Evolutionary conservation across 2,329 filamentous ascomycete genomes (phyloP).

Genomic region (Penicillium palitans): DNA sequence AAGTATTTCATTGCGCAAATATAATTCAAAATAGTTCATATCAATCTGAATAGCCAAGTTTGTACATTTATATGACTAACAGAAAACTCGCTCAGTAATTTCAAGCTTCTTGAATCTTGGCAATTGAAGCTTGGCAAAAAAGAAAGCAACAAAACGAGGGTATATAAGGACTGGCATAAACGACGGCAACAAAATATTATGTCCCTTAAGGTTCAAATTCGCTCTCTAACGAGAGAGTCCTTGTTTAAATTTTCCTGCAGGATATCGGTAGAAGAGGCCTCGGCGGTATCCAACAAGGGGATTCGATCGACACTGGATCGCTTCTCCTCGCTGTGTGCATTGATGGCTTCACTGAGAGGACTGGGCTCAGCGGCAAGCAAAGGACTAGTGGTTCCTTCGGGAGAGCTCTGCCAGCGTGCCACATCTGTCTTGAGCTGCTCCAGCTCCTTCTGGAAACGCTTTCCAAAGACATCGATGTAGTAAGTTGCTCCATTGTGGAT

Average conservation of each 20-base stretch:
- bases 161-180: constrained; percentile 6
- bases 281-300: constrained; percentile 37
- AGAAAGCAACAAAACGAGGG: constrained; percentile 1
- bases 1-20: background rate
- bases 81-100: background rate
- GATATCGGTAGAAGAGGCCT: constrained; percentile 28
- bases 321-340: constrained; percentile 23
- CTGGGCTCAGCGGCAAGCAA: constrained; percentile 27
- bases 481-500: constrained; percentile 96
- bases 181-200: background rate
- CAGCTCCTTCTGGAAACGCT: constrained; percentile 92
- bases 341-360: constrained; percentile 23
- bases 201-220: constrained; percentile 20
- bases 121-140: background rate
- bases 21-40: background rate
- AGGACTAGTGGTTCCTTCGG: constrained; percentile 36
- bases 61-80: background rate
- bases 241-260: constrained; percentile 12
- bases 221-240: constrained; percentile 26
- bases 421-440: constrained; percentile 88
- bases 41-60: background rate
- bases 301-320: constrained; percentile 36
- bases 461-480: constrained; percentile 98
- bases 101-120: background rate
- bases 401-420: constrained; percentile 71